Evolutionary conservation across 2,329 filamentous ascomycete genomes (phyloP).

Genomic region (Alternaria burnsii): DNA sequence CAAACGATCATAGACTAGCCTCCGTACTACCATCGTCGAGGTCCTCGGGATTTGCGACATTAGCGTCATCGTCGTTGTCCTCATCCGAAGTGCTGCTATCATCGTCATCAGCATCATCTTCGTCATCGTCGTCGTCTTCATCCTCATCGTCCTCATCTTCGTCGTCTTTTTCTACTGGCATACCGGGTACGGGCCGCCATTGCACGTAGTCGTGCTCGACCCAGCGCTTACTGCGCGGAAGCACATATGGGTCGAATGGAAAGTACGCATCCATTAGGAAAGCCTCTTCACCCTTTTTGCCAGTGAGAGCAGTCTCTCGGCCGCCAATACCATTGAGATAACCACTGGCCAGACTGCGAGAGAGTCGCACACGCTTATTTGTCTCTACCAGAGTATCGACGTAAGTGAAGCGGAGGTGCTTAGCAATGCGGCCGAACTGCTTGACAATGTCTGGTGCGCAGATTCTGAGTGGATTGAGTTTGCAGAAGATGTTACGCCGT

Average conservation of each 20-base stretch:
- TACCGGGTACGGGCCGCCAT: slow-evolving; percentile 50
- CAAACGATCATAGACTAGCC: slow-evolving; percentile 7
- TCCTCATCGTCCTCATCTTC: slow-evolving; percentile 50
- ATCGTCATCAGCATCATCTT: slow-evolving; percentile 8
- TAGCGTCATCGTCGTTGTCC: not conserved
- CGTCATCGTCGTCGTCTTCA: slow-evolving; percentile 14
- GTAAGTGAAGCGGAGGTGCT: slow-evolving; percentile 87
- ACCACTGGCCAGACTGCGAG: slow-evolving; percentile 70
- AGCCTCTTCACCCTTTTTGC: slow-evolving; percentile 74
- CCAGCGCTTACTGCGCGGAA: slow-evolving; percentile 89
- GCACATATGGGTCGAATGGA: slow-evolving; percentile 94
- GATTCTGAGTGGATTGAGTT: slow-evolving; percentile 93
- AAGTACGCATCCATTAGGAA: slow-evolving; percentile 94
- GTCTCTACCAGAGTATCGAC: slow-evolving; percentile 86
- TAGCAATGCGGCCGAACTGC: slow-evolving; percentile 88
- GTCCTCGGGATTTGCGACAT: slow-evolving; percentile 2
- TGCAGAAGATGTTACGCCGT: slow-evolving; percentile 80
- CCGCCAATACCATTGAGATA: slow-evolving; percentile 55
- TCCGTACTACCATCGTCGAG: slow-evolving; percentile 15
- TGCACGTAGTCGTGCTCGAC: slow-evolving; percentile 66
- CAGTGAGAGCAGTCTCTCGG: slow-evolving; percentile 62
- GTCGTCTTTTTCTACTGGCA: slow-evolving; percentile 55
- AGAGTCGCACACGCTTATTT: slow-evolving; percentile 88
- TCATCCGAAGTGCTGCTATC: slow-evolving; percentile 18
- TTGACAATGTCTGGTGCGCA: slow-evolving; percentile 89